Evolutionary conservation across 2,329 filamentous ascomycete species (phyloP).

Genomic region (Beauveria caledonica): DNA sequence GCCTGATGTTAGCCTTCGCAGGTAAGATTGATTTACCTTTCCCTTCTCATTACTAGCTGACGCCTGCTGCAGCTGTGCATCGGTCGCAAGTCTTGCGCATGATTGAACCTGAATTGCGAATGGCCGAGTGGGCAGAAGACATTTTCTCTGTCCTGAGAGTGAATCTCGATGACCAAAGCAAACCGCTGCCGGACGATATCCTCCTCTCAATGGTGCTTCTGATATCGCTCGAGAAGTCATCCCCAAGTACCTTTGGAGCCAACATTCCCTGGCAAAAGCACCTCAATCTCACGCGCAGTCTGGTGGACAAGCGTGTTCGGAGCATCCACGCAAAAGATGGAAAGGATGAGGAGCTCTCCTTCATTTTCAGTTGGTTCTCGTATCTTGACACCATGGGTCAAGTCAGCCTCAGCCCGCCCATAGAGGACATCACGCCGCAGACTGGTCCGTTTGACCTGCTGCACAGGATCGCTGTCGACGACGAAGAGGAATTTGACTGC

Average conservation of each 20-base stretch:
- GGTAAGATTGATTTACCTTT: slow-evolving; percentile 19
- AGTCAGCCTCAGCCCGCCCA: slow-evolving; percentile 47
- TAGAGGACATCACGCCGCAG: not conserved
- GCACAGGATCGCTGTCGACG: not conserved
- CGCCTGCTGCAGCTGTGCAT: slow-evolving; percentile 54
- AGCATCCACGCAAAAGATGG: slow-evolving; percentile 31
- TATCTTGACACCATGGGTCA: slow-evolving; percentile 75
- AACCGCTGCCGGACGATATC: slow-evolving; percentile 62
- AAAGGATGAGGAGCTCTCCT: slow-evolving; percentile 56
- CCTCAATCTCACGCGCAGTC: slow-evolving; percentile 64
- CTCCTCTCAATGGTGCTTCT: slow-evolving; percentile 81
- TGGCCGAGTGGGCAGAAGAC: slow-evolving; percentile 71
- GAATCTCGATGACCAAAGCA: slow-evolving; percentile 52
- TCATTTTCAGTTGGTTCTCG: slow-evolving; percentile 74
- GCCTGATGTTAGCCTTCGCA: slow-evolving; percentile 71
- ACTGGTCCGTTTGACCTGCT: slow-evolving; percentile 1
- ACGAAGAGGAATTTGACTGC: slow-evolving; percentile 64
- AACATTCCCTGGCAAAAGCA: slow-evolving; percentile 75
- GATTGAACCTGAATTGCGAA: slow-evolving; percentile 65
- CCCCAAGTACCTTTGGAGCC: slow-evolving; percentile 73
- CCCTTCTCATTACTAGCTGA: not conserved
- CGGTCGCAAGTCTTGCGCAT: slow-evolving; percentile 67
- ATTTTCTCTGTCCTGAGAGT: slow-evolving; percentile 66
- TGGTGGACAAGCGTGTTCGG: slow-evolving; percentile 56
- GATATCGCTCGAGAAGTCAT: slow-evolving; percentile 74